Base-by-base conservation (phyloP, 352 stramenopile genomes). In the Phytopythium aichiense region DNA sequence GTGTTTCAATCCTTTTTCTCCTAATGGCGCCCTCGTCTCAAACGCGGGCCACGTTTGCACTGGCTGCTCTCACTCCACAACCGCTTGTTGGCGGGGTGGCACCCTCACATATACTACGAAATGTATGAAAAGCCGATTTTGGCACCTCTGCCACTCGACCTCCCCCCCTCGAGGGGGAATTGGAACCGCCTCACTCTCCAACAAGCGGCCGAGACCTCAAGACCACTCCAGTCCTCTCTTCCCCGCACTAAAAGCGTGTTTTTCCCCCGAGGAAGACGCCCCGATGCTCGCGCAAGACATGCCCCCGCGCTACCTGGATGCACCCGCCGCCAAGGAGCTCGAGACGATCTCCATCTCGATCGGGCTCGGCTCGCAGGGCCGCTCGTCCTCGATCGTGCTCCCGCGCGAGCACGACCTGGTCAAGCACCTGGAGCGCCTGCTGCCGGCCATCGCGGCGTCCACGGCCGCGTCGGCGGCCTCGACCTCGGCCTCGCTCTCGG, bases 301-400 rank as follows among this genome's bases (percentile, higher is more conserved):
- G 23, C 18, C 49, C 23, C 6, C 49, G 25, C 23, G 23, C 49
- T 37, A 11, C 49, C 7, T 55, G 49, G 25, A 4, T 4, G 23
- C 49, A 23, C 25, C 38, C 6, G 1, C 38, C 38, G 1, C 49
- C 49, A 55, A 55, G 49, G 18, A 55, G 23, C 49, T 55, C 45
- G 74, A 83, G 60, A 80, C 71, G 25, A 78, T 85, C 67, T 76
- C 73, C 45, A 81, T 81, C 67, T 82, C 76, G 35, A 79, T 86
- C 45, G 74, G 69, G 20, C 38, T 77, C 20, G 76, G 71, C 38
- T 28, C 18, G 30, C 53, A 64, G 48, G 65, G 71, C 59, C 71
- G 59, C 56, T 65, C 69, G 35, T 76, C 74, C 1, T 83, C 72
- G 35, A 81, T 86, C 56, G 74, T 84, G 60, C 74, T 86, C 33